These are phyloP conservation scores for Mollisia scopiformis DNA, from an alignment of 2,329 filamentous ascomycete species.

Conservation along the genomic window DNA sequence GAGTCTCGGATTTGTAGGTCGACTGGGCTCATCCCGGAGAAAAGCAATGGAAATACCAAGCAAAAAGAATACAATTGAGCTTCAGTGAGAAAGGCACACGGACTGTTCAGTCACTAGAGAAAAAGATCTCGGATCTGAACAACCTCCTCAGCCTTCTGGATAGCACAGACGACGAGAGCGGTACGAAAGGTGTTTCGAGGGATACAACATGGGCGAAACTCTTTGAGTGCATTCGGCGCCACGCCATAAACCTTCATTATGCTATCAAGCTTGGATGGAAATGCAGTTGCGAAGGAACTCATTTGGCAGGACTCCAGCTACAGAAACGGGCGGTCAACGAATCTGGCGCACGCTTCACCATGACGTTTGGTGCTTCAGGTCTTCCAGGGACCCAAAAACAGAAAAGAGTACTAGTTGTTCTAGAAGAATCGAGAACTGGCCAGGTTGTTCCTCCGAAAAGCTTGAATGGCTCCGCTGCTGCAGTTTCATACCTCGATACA, in stretches of 20 bases:
- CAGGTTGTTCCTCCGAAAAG: too few species aligned
- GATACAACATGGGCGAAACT: slow-evolving; percentile 28
- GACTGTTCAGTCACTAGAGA: slow-evolving; percentile 21
- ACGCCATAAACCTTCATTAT: slow-evolving; percentile 27
- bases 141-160: slow-evolving; percentile 25
- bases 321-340: slow-evolving; percentile 12
- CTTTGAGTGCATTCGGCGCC: slow-evolving; percentile 25
- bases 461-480: too few species aligned
- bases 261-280: slow-evolving; percentile 28
- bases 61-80: slow-evolving; percentile 26
- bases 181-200: slow-evolving; percentile 19
- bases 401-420: too few species aligned
- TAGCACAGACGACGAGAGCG: slow-evolving; percentile 20
- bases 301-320: slow-evolving; percentile 25
- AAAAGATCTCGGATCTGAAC: slow-evolving; percentile 21
- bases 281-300: slow-evolving; percentile 24
- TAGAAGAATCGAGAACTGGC: too few species aligned
- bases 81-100: slow-evolving; percentile 27
- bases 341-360: too few species aligned
- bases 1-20: slow-evolving; percentile 10
- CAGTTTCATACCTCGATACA: too few species aligned
- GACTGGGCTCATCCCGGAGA: slow-evolving; percentile 29
- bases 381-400: too few species aligned
- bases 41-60: slow-evolving; percentile 30
- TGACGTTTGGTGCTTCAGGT: too few species aligned